Evolutionary conservation across 2,329 filamentous ascomycete species (phyloP), one percentile per base, ranked within the genome.

Genomic region (Acarospora socialis): DNA sequence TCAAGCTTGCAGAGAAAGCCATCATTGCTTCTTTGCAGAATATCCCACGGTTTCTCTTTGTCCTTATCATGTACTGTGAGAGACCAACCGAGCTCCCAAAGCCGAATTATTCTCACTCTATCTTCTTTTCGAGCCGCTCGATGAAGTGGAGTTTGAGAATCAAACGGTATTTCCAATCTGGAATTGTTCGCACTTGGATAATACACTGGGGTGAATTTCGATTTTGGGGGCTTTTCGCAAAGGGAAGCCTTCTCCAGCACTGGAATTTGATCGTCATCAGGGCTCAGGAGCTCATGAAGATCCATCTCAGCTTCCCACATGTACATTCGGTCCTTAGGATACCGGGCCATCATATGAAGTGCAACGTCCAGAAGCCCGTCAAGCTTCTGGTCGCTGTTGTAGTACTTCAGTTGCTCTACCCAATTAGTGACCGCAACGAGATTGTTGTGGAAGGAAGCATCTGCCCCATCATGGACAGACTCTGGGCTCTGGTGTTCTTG

Each of bases 81-180:
- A 25, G 35, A 31, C 35, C 35, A 34, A 17, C 31, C 31, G 18
- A 37, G 35, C 26, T 37, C 35, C 35, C 35, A 37, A 13, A 37
- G 35, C 21, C 35, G 30, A 26, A 37, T 37, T 7, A 16, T 30
- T 21, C 35, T 33, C 21, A 5, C 17, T 37, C 30, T 24, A 30
- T 37, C 23, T 9, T 33, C 28, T 4, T 25, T 24, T 21, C 16
- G 30, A 12, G 27, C 27, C 22, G 35, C 35, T 34, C 35, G 35
- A 30, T 37, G 30, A 25, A 37, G 23, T 27, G 35, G 35, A 25
- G 30, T 37, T 5, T 34, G 30, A 17, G 30, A 32, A 33, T 22
- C 10, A 4, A 23, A 10, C 13, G 28, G 21, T 10, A 32, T 28
- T 14, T 28, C 17, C 21, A 30, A 21, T 28, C 13, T 26, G 15